phyloP scores from a whole-genome alignment of 1,284 basidiomycete genomes.

The Leucocoprinus gongylophorus region DNA sequence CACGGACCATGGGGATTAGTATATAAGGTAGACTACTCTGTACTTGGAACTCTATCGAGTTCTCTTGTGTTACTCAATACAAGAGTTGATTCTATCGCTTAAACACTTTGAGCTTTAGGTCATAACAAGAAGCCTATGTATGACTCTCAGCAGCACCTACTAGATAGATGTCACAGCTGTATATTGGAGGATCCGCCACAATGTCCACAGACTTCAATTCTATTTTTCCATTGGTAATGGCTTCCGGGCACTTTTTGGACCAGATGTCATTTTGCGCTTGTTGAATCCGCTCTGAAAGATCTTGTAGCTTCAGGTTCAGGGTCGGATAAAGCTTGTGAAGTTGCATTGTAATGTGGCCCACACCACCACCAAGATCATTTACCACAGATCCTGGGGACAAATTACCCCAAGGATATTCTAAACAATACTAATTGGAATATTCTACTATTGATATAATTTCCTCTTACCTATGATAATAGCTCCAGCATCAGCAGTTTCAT shows the following conservation, averaged over 20 bases:
- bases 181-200: not conserved
- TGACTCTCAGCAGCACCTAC: not conserved
- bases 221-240: conserved; percentile 28
- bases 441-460: too few species aligned
- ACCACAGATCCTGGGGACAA: conserved; percentile 31
- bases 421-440: not conserved
- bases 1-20: too few species aligned
- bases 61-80: too few species aligned
- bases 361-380: conserved; percentile 44
- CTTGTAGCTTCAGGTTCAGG: conserved; percentile 40
- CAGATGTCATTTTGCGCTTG: conserved; percentile 31
- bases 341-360: conserved; percentile 36
- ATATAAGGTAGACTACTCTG: too few species aligned
- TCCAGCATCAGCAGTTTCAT: too few species aligned
- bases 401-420: conserved; percentile 39
- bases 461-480: conserved; percentile 20
- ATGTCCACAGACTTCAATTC: conserved; percentile 23
- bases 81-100: too few species aligned
- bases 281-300: conserved; percentile 32
- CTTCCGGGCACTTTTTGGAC: conserved; percentile 28
- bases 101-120: too few species aligned
- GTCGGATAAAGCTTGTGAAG: conserved; percentile 35
- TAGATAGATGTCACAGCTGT: not conserved
- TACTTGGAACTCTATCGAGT: too few species aligned
- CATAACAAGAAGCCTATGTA: not conserved